phyloP scores from a whole-genome alignment of 1,284 basidiomycete genomes.

The Tilletiopsis washingtonensis region DNA sequence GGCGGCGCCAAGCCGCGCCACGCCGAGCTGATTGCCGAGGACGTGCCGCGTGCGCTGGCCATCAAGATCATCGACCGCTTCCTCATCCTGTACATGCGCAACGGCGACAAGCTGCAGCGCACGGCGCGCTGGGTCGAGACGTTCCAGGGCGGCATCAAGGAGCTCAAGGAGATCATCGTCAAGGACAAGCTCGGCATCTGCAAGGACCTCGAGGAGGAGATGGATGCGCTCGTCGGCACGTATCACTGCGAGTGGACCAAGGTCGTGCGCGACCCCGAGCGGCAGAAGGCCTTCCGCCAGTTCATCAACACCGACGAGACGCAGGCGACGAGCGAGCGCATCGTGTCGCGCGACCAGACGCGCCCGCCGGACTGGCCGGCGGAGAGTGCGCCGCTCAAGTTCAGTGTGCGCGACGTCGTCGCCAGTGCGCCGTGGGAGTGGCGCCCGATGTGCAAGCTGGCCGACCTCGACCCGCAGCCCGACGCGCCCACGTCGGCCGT shows the following conservation, averaged over 20 bases:
- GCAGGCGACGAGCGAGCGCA: slow-evolving; percentile 54
- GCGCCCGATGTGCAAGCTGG: slow-evolving; percentile 54
- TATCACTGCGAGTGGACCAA: slow-evolving; percentile 67
- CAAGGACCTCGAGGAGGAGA: slow-evolving; percentile 61
- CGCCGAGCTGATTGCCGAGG: slow-evolving; percentile 53
- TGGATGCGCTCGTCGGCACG: slow-evolving; percentile 60
- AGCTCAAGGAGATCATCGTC: slow-evolving; percentile 59
- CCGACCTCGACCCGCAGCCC: slow-evolving; percentile 55
- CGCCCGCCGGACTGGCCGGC: slow-evolving; percentile 67
- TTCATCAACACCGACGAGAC: slow-evolving; percentile 63
- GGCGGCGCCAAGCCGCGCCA: slow-evolving; percentile 63
- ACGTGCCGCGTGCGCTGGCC: slow-evolving; percentile 45
- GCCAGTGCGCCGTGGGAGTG: slow-evolving; percentile 59
- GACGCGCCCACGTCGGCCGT: slow-evolving; percentile 55
- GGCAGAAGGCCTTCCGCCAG: slow-evolving; percentile 59
- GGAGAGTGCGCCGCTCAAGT: slow-evolving; percentile 53
- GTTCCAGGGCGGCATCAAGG: slow-evolving; percentile 64
- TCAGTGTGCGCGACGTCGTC: slow-evolving; percentile 50
- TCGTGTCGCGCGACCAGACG: slow-evolving; percentile 60
- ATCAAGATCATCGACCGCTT: slow-evolving; percentile 63
- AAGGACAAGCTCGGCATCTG: slow-evolving; percentile 72
- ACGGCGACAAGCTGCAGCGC: slow-evolving; percentile 56
- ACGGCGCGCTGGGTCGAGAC: slow-evolving; percentile 70
- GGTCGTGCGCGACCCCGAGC: slow-evolving; percentile 57
- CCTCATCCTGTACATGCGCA: slow-evolving; percentile 62